Conservation (phyloP, 2,329 filamentous ascomycete genomes). For the Ophiostoma himal-ulmi region DNA sequence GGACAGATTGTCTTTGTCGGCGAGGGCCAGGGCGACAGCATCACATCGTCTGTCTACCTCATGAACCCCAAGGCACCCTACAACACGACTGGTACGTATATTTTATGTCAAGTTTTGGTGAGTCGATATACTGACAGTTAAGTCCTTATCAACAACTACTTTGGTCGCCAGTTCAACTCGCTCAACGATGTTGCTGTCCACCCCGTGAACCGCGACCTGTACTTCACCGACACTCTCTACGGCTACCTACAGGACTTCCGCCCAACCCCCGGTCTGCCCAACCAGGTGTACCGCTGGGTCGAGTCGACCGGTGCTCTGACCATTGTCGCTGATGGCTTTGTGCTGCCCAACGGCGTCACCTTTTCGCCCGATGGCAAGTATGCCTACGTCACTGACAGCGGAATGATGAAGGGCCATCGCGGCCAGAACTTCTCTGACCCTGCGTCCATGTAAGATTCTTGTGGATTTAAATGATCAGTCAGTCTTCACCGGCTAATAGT, state of each 20-base stretch:
- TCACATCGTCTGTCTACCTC: slow-evolving; percentile 37
- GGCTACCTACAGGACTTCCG: slow-evolving; percentile 55
- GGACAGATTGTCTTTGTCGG: slow-evolving; percentile 45
- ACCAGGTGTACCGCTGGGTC: slow-evolving; percentile 55
- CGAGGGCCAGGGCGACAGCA: slow-evolving; percentile 45
- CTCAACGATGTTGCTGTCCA: slow-evolving; percentile 54
- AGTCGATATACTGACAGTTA: slow-evolving; percentile 20
- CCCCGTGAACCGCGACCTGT: slow-evolving; percentile 51
- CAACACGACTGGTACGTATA: slow-evolving; percentile 38
- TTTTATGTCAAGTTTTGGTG: no score
- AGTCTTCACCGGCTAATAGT: neutral
- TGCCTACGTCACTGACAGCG: slow-evolving; percentile 54
- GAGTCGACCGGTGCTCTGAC: slow-evolving; percentile 45
- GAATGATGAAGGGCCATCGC: slow-evolving; percentile 37
- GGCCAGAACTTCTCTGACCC: slow-evolving; percentile 40
- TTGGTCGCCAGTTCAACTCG: slow-evolving; percentile 55
- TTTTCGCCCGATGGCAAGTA: slow-evolving; percentile 50
- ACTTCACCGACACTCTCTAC: slow-evolving; percentile 59
- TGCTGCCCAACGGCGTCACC: slow-evolving; percentile 50
- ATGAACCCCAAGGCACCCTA: slow-evolving; percentile 44
- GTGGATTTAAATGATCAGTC: neutral
- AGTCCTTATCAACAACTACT: slow-evolving; percentile 53
- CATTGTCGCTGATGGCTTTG: slow-evolving; percentile 54
- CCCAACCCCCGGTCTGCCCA: slow-evolving; percentile 45
- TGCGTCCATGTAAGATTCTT: slow-evolving; percentile 41